Conservation (phyloP, 1,284 basidiomycete genomes). For the Leccinum holopus region DNA sequence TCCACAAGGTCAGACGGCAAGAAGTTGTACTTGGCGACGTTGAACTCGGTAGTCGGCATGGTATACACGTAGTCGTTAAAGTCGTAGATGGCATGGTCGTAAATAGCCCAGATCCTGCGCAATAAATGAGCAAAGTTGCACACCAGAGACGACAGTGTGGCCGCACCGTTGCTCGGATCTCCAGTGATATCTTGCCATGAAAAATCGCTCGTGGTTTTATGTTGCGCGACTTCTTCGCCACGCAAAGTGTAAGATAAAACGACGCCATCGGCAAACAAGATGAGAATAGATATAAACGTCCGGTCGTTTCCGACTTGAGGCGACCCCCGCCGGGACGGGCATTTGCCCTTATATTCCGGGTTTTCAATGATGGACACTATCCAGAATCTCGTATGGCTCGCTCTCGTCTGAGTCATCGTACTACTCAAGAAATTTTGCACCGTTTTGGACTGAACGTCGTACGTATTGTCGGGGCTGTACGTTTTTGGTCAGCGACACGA, state of each 20-base stretch:
- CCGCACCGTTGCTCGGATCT: slow-evolving; percentile 61
- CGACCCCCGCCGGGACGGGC: slow-evolving; percentile 85
- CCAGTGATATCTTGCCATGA: slow-evolving; percentile 76
- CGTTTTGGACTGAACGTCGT: slow-evolving; percentile 90
- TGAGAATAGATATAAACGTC: slow-evolving; percentile 74
- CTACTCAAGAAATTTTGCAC: slow-evolving; percentile 74
- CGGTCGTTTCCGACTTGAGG: slow-evolving; percentile 24
- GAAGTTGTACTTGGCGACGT: no score
- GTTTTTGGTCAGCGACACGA: not conserved
- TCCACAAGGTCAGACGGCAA: no score
- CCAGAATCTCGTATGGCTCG: slow-evolving; percentile 86
- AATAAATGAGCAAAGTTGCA: slow-evolving; percentile 9
- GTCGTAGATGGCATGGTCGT: slow-evolving; percentile 52
- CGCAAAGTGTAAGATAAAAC: slow-evolving; percentile 92
- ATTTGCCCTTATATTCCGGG: slow-evolving; percentile 96
- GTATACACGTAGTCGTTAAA: no score
- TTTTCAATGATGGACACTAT: slow-evolving; percentile 93
- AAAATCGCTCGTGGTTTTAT: slow-evolving; percentile 77
- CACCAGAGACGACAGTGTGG: slow-evolving; percentile 67
- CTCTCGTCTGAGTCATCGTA: slow-evolving; percentile 79
- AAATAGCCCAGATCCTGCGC: slow-evolving; percentile 77
- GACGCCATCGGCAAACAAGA: slow-evolving; percentile 78
- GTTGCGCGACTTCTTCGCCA: slow-evolving; percentile 82
- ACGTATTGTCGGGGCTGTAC: slow-evolving; percentile 91
- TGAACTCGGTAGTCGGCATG: no score